A percentile compares a stretch with the other conserved stretches of the same genome.
Conservation (phyloP, 441 rosid genomes). For the Erysimum cheiri region DNA sequence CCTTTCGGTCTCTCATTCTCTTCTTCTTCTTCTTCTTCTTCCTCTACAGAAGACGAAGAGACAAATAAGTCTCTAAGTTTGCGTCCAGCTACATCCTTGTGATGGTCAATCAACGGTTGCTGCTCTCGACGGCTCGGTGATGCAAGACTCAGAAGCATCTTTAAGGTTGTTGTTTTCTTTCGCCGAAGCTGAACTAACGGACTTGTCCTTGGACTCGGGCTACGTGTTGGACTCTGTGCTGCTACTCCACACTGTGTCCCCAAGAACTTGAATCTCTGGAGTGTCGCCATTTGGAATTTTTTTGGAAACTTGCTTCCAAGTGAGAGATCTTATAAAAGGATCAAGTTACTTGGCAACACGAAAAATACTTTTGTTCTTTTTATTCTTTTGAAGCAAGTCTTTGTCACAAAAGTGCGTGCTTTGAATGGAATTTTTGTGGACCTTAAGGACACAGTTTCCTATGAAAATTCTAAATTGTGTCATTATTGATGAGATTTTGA, state of each 20-base stretch:
- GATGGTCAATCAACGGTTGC: conserved; percentile 31
- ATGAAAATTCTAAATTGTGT: conserved; percentile 38
- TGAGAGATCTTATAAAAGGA: conserved; percentile 48
- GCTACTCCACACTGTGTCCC: conserved; percentile 81
- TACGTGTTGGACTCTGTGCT: conserved; percentile 66
- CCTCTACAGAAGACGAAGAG: conserved; percentile 48
- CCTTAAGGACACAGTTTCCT: conserved; percentile 36
- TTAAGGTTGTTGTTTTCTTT: conserved; percentile 67
- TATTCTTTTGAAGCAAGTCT: conserved; percentile 45
- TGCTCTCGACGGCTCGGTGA: conserved; percentile 47
- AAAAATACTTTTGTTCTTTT: conserved; percentile 32
- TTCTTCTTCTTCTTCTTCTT: conserved; percentile 44
- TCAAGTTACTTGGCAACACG: conserved; percentile 39
- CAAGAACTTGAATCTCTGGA: conserved; percentile 78
- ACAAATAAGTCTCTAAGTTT: conserved; percentile 71
- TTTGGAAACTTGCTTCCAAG: conserved; percentile 42
- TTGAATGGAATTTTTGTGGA: conserved; percentile 60
- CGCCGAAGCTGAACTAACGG: conserved; percentile 65
- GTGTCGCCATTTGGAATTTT: conserved; percentile 55
- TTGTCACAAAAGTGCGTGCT: conserved; percentile 49
- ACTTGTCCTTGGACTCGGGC: conserved; percentile 75
- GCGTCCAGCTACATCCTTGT: conserved; percentile 39
- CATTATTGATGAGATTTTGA: conserved; percentile 41
- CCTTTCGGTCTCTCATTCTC: conserved; percentile 39
- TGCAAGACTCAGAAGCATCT: conserved; percentile 69